Evolutionary conservation across 2,329 filamentous ascomycete species (phyloP).

Genomic region (Talaromyces sp.): DNA sequence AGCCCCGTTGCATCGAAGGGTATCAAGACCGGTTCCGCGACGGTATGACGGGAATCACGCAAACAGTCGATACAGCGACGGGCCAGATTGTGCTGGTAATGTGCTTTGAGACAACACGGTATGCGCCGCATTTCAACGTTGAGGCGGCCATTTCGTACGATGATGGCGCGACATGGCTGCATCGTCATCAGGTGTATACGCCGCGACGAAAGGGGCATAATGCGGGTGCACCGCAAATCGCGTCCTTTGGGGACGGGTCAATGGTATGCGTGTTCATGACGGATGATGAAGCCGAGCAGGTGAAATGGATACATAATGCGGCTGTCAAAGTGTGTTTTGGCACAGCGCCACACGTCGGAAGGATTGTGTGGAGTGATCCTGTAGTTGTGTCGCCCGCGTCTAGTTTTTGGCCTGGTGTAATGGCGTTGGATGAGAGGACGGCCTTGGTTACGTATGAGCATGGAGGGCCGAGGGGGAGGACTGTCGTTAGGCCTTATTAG

Average conservation of each 20-base stretch:
- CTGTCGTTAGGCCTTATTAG: conserved; percentile 22
- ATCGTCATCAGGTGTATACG: conserved; percentile 42
- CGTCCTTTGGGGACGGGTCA: conserved; percentile 38
- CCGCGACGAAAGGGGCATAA: conserved; percentile 37
- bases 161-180: conserved; percentile 40
- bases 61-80: conserved; percentile 29
- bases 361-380: conserved; percentile 34
- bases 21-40: conserved; percentile 40
- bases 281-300: conserved; percentile 40
- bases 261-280: conserved; percentile 48
- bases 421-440: conserved; percentile 28
- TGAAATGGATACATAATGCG: conserved; percentile 41
- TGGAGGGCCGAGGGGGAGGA: conserved; percentile 27
- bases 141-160: conserved; percentile 48
- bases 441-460: conserved; percentile 31
- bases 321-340: conserved; percentile 43
- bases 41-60: conserved; percentile 47
- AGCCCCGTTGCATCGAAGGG: conserved; percentile 41
- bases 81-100: conserved; percentile 39
- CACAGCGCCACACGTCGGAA: conserved; percentile 31
- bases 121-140: conserved; percentile 38
- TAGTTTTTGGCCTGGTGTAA: conserved; percentile 41
- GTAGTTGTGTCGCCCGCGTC: conserved; percentile 29
- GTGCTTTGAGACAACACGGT: conserved; percentile 47
- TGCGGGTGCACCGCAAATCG: conserved; percentile 47